These are phyloP conservation scores for Chaetomium fimeti DNA, from an alignment of 495 filamentous ascomycete species.

Conservation along the genomic window DNA sequence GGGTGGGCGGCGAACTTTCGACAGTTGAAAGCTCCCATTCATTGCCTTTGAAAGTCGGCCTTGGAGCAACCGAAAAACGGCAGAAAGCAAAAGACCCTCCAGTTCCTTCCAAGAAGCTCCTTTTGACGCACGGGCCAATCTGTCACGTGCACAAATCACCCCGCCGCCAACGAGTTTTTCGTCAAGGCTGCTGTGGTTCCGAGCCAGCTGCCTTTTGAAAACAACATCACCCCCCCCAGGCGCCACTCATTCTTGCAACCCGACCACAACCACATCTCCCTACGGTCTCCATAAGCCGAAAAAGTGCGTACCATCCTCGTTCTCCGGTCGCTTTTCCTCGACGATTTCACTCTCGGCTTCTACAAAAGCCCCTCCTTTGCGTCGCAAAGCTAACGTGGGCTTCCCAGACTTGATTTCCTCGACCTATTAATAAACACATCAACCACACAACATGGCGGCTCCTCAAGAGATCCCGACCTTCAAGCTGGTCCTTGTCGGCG, in stretches of 20 bases:
- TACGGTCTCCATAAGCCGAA: conserved; percentile 23
- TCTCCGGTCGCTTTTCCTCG: conserved; percentile 1
- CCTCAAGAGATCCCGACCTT: conserved; percentile 64
- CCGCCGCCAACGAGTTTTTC: conserved; percentile 44
- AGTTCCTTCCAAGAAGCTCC: neutral
- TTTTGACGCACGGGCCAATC: conserved; percentile 29
- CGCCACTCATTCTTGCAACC: conserved; percentile 36
- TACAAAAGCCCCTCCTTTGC: conserved; percentile 25
- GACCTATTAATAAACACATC: conserved; percentile 28
- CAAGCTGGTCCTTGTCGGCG: conserved; percentile 99
- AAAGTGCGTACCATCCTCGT: conserved; percentile 28
- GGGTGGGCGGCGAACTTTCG: no score
- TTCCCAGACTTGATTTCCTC: conserved; percentile 33
- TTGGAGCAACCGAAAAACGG: no score
- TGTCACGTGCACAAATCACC: conserved; percentile 36
- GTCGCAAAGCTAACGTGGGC: conserved; percentile 28
- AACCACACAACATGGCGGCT: conserved; percentile 55
- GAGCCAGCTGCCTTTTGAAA: conserved; percentile 35
- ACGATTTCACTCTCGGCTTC: conserved; percentile 13
- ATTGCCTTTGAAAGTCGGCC: no score
- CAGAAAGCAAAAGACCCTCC: neutral
- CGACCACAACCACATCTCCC: conserved; percentile 27
- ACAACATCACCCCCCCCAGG: conserved; percentile 31
- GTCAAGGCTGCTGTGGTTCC: conserved; percentile 35
- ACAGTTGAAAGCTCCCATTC: no score